Conservation (phyloP, 164 flowering plant genomes). For the Vitis rotundifolia region DNA sequence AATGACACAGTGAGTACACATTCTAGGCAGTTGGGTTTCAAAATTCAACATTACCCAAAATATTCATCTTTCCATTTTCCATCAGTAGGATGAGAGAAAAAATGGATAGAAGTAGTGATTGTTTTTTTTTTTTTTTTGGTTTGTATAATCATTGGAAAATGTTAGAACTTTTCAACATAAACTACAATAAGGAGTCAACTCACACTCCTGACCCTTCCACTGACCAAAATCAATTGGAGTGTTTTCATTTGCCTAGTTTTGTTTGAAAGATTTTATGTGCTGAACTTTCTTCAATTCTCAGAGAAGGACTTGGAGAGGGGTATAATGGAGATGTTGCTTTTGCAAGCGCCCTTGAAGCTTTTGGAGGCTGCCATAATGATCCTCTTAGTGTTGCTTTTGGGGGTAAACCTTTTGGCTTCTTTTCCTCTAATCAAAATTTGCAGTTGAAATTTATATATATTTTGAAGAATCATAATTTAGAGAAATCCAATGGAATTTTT, state of each 20-base stretch:
- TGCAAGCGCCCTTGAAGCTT: conserved; percentile 87
- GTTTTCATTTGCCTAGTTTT: neutral
- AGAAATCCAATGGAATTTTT: too few relatives aligned
- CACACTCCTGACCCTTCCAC: neutral
- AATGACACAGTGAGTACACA: too few relatives aligned
- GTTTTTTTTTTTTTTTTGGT: too few relatives aligned
- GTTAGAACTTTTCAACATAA: neutral
- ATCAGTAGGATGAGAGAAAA: too few relatives aligned
- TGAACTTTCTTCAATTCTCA: conserved; percentile 26
- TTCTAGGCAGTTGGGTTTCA: too few relatives aligned
- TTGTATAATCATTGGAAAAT: neutral
- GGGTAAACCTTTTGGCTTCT: conserved; percentile 43
- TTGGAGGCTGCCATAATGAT: conserved; percentile 97
- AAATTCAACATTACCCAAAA: too few relatives aligned
- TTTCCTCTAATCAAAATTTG: too few relatives aligned
- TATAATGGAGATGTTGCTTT: conserved; percentile 93
- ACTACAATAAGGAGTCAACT: neutral
- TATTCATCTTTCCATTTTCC: too few relatives aligned
- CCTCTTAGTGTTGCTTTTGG: conserved; percentile 95
- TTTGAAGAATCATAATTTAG: neutral
- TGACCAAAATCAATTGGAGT: neutral
- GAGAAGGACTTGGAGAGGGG: conserved; percentile 96
- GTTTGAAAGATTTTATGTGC: neutral
- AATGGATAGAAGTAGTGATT: too few relatives aligned
- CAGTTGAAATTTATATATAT: neutral